Conservation (phyloP, 257 asterid genomes). For the Solanum tacnaense region DNA sequence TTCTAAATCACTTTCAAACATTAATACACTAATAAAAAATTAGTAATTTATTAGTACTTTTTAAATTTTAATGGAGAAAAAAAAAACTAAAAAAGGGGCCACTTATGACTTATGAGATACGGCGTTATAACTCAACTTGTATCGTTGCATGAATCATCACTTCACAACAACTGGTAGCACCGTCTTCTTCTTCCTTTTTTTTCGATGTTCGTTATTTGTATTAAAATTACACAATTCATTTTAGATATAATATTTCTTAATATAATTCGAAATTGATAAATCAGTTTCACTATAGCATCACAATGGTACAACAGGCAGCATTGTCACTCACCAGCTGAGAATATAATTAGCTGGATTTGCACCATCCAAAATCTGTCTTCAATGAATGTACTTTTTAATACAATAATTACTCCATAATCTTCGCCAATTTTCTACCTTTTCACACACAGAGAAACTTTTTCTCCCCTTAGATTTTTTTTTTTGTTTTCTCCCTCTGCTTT, state of each 20-base stretch:
- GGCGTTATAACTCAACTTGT: background rate
- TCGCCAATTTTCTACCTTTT: background rate
- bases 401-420: background rate
- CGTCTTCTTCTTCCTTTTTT: background rate
- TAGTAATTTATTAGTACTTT: too few relatives aligned
- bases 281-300: background rate
- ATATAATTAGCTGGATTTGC: background rate
- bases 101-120: background rate
- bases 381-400: background rate
- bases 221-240: rapidly evolving
- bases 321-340: background rate
- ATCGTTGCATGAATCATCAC: background rate
- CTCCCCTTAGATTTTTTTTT: background rate
- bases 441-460: background rate
- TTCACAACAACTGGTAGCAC: background rate
- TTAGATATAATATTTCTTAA: too few relatives aligned
- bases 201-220: too few relatives aligned
- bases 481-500: background rate
- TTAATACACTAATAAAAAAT: too few relatives aligned
- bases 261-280: too few relatives aligned
- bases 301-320: background rate
- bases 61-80: too few relatives aligned
- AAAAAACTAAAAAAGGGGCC: background rate
- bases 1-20: too few relatives aligned
- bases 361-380: background rate